phyloP scores from a whole-genome alignment of 805 yeast species.

The Metahyphopichia silvanorum region DNA sequence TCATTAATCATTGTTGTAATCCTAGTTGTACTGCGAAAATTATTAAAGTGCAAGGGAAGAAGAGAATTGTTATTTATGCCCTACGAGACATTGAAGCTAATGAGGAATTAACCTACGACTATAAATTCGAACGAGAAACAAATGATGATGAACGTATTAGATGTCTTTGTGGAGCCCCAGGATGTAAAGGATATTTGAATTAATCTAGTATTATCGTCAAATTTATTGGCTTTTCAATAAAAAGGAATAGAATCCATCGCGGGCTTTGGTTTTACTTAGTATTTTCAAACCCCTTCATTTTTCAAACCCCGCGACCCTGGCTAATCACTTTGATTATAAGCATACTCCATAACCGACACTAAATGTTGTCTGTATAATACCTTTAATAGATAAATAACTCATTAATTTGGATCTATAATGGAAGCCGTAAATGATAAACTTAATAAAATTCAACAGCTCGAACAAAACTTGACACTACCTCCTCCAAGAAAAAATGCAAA shows the following conservation, averaged over 20 bases:
- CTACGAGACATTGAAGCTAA: slow-evolving; percentile 81
- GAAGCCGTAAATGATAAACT: no score
- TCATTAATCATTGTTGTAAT: slow-evolving; percentile 94
- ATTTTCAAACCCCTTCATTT: slow-evolving; percentile 1
- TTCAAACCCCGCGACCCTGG: no score
- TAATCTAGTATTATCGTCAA: slow-evolving; percentile 18
- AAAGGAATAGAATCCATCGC: background rate
- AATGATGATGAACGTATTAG: slow-evolving; percentile 84
- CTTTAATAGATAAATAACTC: no score
- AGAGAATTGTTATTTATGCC: slow-evolving; percentile 93
- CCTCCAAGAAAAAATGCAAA: slow-evolving; percentile 3
- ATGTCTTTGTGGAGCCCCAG: slow-evolving; percentile 93
- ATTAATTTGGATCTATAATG: no score
- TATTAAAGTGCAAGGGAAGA: slow-evolving; percentile 89
- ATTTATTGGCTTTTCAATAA: background rate
- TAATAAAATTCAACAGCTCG: background rate
- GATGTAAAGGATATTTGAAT: slow-evolving; percentile 89
- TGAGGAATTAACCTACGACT: slow-evolving; percentile 93
- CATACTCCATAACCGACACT: no score
- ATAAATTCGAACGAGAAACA: slow-evolving; percentile 88
- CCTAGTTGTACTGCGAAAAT: slow-evolving; percentile 98
- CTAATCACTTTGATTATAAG: no score
- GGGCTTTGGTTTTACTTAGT: background rate
- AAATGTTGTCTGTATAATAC: no score
- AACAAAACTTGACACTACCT: background rate